phyloP scores from a whole-genome alignment of 2,329 filamentous ascomycete genomes.

The Zymoseptoria crescenta region DNA sequence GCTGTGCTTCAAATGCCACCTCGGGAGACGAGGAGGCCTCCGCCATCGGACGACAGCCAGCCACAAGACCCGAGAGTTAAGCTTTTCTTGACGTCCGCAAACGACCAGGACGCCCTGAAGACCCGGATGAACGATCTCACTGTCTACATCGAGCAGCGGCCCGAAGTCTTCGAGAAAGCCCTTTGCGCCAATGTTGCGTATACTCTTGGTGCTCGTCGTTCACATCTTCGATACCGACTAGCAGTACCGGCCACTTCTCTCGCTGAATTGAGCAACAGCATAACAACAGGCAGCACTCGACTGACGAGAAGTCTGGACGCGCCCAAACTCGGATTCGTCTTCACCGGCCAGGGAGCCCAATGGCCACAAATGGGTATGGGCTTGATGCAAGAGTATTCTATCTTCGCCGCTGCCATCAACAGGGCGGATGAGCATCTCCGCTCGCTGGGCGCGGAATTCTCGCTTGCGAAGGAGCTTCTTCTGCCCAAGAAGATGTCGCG shows the following conservation, averaged over 20 bases:
- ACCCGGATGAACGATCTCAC: not conserved
- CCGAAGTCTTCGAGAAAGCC: constrained; percentile 4
- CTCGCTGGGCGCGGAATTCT: not conserved
- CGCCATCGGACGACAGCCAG: not conserved
- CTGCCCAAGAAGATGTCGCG: not conserved
- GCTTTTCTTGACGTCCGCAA: constrained; percentile 7
- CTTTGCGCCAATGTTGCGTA: constrained; percentile 6
- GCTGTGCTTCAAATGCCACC: constrained; percentile 3
- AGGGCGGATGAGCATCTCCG: not conserved
- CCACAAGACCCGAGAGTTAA: not conserved
- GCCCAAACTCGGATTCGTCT: constrained; percentile 8
- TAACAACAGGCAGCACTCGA: not conserved
- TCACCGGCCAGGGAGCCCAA: constrained; percentile 19
- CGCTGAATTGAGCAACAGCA: not conserved
- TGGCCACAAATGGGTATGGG: constrained; percentile 12
- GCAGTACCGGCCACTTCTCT: constrained; percentile 1
- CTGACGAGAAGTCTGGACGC: not conserved
- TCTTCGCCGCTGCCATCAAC: constrained; percentile 1
- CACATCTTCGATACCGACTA: constrained; percentile 1
- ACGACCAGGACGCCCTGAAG: constrained; percentile 4
- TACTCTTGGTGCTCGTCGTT: constrained; percentile 6
- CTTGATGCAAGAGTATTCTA: constrained; percentile 15
- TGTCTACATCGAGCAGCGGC: constrained; percentile 5
- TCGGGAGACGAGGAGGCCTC: not conserved
- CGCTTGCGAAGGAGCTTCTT: constrained; percentile 2